These are phyloP conservation scores for Mortierella alpina DNA, from an alignment of 192 early-diverging fungal genomes.

Conservation along the genomic window DNA sequence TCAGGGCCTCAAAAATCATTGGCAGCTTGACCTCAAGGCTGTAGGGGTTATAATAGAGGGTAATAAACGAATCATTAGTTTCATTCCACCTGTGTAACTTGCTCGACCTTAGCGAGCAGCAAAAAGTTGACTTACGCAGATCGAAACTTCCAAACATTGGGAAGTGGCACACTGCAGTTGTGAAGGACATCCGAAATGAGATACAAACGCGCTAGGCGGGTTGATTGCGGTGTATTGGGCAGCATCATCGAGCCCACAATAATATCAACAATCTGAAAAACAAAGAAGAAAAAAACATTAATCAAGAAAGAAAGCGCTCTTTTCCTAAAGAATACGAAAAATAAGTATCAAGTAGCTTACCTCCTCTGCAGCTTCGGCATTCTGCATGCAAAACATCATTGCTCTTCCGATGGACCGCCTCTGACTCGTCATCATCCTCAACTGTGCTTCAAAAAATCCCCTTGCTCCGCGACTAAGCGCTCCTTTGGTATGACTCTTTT, in stretches of 20 bases:
- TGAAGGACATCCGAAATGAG: conserved; percentile 93
- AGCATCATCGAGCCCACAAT: conserved; percentile 70
- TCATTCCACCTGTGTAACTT: neutral
- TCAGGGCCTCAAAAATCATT: conserved; percentile 75
- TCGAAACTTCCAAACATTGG: conserved; percentile 91
- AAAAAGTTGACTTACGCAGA: conserved; percentile 52
- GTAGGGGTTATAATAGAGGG: neutral
- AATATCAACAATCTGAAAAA: conserved; percentile 72
- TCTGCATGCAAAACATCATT: conserved; percentile 88
- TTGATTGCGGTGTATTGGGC: conserved; percentile 64
- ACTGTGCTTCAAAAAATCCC: conserved; percentile 57
- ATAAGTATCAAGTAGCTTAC: conserved; percentile 30
- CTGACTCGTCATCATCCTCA: conserved; percentile 57
- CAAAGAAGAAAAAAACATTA: neutral
- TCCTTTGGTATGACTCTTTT: conserved; percentile 56
- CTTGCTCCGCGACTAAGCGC: conserved; percentile 59
- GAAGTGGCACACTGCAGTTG: conserved; percentile 81
- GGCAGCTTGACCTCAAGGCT: conserved; percentile 36
- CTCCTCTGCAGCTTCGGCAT: conserved; percentile 84
- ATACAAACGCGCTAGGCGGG: conserved; percentile 80
- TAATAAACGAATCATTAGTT: neutral
- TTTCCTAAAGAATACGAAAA: neutral
- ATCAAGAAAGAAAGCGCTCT: neutral
- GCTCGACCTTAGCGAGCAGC: neutral
- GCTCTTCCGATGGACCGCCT: conserved; percentile 73